Evolutionary conservation across 495 filamentous ascomycete species (phyloP).

Genomic region (Pseudomonodictys pantanalensis): DNA sequence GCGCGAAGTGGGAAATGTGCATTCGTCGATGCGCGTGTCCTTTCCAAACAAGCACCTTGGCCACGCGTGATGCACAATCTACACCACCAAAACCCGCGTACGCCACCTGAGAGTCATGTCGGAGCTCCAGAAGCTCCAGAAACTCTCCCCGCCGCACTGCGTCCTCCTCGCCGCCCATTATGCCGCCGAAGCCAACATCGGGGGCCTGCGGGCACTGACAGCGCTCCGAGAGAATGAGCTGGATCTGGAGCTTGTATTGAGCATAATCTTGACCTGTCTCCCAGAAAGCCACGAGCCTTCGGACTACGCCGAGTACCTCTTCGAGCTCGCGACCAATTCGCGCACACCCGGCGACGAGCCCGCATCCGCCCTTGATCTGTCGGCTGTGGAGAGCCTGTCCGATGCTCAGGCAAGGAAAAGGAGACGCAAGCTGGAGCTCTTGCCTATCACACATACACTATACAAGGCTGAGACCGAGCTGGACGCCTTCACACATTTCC

Average conservation of each 20-base stretch:
- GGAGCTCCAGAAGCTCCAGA: slow-evolving; percentile 15
- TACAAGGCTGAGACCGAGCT: slow-evolving; percentile 43
- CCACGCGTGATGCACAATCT: no score
- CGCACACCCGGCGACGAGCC: slow-evolving; percentile 40
- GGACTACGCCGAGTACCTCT: slow-evolving; percentile 60
- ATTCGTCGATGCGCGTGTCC: neutral
- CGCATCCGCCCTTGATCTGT: slow-evolving; percentile 50
- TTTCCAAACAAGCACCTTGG: no score
- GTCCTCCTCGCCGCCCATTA: slow-evolving; percentile 63
- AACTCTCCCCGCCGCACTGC: slow-evolving; percentile 58
- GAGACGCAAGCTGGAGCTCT: slow-evolving; percentile 66
- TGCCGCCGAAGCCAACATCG: slow-evolving; percentile 57
- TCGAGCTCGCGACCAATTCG: slow-evolving; percentile 47
- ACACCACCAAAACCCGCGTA: neutral
- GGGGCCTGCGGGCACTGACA: slow-evolving; percentile 59
- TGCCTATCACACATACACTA: slow-evolving; percentile 50
- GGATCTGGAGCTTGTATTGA: slow-evolving; percentile 64
- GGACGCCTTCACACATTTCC: slow-evolving; percentile 64
- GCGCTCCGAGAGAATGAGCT: slow-evolving; percentile 58
- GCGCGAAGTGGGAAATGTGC: neutral
- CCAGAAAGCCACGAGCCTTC: slow-evolving; percentile 70
- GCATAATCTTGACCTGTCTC: slow-evolving; percentile 80
- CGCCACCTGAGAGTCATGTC: neutral
- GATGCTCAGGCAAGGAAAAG: slow-evolving; percentile 65
- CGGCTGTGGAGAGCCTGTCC: slow-evolving; percentile 59